Percentiles rank a stretch among this genome's conserved stretches.
phyloP scores from a whole-genome alignment of 2,329 filamentous ascomycete genomes.

The Fusarium liriodendri region DNA sequence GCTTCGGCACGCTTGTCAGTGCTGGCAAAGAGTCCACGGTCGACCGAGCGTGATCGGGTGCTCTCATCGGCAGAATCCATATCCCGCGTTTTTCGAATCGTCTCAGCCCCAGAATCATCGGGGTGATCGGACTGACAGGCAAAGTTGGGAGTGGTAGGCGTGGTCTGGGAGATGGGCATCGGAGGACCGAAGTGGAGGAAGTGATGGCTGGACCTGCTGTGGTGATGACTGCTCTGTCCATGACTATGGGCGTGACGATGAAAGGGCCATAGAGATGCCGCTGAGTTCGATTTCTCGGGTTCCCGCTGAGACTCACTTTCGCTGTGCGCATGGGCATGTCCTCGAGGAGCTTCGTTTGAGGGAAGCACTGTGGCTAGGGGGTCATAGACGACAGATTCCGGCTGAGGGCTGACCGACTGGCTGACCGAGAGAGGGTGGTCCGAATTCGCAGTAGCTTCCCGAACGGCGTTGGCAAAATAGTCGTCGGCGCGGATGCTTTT shows the following conservation, averaged over 20 bases:
- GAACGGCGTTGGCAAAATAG: conserved; percentile 60
- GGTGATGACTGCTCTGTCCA: conserved; percentile 47
- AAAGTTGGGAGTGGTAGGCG: conserved; percentile 51
- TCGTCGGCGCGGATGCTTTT: conserved; percentile 65
- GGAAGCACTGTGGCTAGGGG: conserved; percentile 54
- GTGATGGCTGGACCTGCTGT: conserved; percentile 50
- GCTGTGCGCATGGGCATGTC: conserved; percentile 41
- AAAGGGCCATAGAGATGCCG: conserved; percentile 43
- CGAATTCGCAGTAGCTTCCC: conserved; percentile 44
- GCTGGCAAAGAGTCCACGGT: conserved; percentile 68
- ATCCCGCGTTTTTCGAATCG: conserved; percentile 55
- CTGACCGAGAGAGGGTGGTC: conserved; percentile 43
- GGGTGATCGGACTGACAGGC: conserved; percentile 51
- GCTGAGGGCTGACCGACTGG: conserved; percentile 38
- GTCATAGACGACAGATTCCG: conserved; percentile 50
- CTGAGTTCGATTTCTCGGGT: conserved; percentile 41
- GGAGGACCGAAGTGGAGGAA: conserved; percentile 54
- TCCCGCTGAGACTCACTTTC: conserved; percentile 39
- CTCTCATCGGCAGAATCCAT: conserved; percentile 57
- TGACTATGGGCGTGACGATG: conserved; percentile 55
- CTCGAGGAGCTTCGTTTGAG: conserved; percentile 40
- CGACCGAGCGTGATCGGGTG: conserved; percentile 71
- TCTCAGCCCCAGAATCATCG: conserved; percentile 53
- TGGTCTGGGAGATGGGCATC: conserved; percentile 43
- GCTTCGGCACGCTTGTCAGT: conserved; percentile 73